A percentile compares a stretch with the other conserved stretches of the same genome.
Evolutionary conservation across 2,329 filamentous ascomycete genomes (phyloP).

Genomic region (Leptodontidium sp.): DNA sequence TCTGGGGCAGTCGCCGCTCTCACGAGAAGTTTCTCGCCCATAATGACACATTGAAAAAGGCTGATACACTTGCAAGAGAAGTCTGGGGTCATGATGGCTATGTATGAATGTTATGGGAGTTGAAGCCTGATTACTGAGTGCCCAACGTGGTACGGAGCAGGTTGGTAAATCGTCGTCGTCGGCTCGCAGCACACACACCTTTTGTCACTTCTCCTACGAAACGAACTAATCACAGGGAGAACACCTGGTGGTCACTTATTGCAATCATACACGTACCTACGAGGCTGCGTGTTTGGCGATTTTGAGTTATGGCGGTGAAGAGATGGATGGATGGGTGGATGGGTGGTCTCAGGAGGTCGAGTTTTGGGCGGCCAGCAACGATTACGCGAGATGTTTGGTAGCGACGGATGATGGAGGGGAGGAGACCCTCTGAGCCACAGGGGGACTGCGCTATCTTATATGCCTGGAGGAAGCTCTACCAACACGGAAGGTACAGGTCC

Average conservation of each 20-base stretch:
- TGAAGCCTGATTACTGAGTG: slow-evolving; percentile 22
- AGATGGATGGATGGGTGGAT: not conserved
- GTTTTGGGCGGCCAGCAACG: not conserved
- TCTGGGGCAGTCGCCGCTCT: slow-evolving; percentile 14
- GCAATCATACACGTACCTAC: slow-evolving; percentile 19
- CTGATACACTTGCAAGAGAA: slow-evolving; percentile 17
- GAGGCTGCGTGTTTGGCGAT: slow-evolving; percentile 17
- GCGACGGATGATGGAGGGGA: not conserved
- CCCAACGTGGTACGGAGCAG: slow-evolving; percentile 22
- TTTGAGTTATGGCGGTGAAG: not conserved
- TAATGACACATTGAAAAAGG: not conserved
- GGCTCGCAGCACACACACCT: slow-evolving; percentile 26
- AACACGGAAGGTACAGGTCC: not conserved
- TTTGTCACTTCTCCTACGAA: slow-evolving; percentile 15
- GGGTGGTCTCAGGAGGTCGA: slow-evolving; percentile 5
- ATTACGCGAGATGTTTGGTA: slow-evolving; percentile 6
- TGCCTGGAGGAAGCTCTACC: not conserved
- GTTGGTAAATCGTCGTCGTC: slow-evolving; percentile 1
- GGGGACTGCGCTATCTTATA: not conserved
- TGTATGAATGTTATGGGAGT: not conserved
- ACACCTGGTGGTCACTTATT: slow-evolving; percentile 17
- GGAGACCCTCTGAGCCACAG: not conserved
- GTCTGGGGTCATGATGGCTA: not conserved
- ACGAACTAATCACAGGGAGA: slow-evolving; percentile 27
- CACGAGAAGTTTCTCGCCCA: slow-evolving; percentile 13